Conservation (phyloP, 768 basidiomycete species). For the Amanita pallidorosea region DNA sequence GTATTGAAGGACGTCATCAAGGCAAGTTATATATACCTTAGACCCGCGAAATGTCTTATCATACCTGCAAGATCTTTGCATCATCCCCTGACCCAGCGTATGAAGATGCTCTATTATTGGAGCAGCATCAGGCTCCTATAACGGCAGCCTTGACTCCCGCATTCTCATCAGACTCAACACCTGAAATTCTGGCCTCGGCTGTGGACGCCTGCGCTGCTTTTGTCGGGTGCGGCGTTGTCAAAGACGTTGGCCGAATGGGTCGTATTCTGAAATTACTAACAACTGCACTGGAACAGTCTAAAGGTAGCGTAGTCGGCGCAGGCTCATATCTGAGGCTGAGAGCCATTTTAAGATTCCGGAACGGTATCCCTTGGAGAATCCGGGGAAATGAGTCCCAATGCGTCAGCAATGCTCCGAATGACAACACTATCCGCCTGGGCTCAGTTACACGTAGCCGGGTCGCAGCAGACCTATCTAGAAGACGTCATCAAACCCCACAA, state of each 20-base stretch:
- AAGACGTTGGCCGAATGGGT: slow-evolving; percentile 86
- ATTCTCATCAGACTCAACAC: slow-evolving; percentile 90
- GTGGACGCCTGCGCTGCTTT: slow-evolving; percentile 92
- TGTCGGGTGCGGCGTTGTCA: slow-evolving; percentile 90
- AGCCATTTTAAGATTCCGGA: slow-evolving; percentile 48
- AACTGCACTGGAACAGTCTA: slow-evolving; percentile 79
- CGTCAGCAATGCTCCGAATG: slow-evolving; percentile 88
- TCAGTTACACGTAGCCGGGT: slow-evolving; percentile 73
- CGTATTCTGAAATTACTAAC: slow-evolving; percentile 86
- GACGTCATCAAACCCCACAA: slow-evolving; percentile 79
- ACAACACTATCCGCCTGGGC: slow-evolving; percentile 95
- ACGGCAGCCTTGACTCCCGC: slow-evolving; percentile 96
- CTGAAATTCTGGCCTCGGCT: slow-evolving; percentile 88
- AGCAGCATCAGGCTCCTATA: slow-evolving; percentile 97
- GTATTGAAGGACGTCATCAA: slow-evolving; percentile 90
- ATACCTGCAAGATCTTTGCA: slow-evolving; percentile 64
- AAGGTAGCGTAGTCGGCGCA: slow-evolving; percentile 38
- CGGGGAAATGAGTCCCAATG: slow-evolving; percentile 83
- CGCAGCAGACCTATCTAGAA: slow-evolving; percentile 62
- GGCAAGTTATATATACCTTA: slow-evolving; percentile 27
- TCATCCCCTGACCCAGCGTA: slow-evolving; percentile 86
- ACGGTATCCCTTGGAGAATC: slow-evolving; percentile 82
- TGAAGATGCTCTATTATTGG: slow-evolving; percentile 78
- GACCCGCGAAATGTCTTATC: not conserved
- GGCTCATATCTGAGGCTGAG: not conserved